phyloP scores from a whole-genome alignment of 768 basidiomycete species.

The Tremella fuciformis region DNA sequence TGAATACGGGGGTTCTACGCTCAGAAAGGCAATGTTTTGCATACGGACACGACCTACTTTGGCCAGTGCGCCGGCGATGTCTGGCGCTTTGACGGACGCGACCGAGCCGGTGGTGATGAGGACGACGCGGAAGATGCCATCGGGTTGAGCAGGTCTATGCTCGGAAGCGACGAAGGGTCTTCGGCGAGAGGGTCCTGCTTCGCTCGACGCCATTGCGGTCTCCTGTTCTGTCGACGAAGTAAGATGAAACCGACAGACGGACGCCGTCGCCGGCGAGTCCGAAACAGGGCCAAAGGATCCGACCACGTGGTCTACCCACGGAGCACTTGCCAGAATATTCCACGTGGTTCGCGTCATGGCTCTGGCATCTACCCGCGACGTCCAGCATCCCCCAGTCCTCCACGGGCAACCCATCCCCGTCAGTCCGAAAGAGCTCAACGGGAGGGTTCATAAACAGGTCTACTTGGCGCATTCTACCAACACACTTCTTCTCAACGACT shows the following conservation, averaged over 20 bases:
- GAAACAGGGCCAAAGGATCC: too few species aligned
- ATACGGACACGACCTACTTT: conserved; percentile 56
- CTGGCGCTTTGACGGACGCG: conserved; percentile 86
- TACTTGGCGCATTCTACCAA: too few species aligned
- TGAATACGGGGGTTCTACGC: conserved; percentile 68
- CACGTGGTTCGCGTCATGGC: conserved; percentile 8
- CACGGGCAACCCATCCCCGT: too few species aligned
- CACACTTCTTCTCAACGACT: neutral
- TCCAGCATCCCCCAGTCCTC: neutral
- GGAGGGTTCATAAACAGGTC: too few species aligned
- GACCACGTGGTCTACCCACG: too few species aligned
- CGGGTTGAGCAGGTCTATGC: conserved; percentile 21
- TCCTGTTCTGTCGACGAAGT: neutral
- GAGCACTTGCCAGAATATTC: conserved; percentile 3
- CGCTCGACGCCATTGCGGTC: neutral
- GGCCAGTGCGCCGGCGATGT: conserved; percentile 76
- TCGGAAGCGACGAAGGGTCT: conserved; percentile 33
- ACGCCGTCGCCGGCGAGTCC: too few species aligned
- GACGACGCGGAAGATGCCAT: conserved; percentile 57
- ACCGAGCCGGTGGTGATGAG: conserved; percentile 92
- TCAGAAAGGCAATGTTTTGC: neutral
- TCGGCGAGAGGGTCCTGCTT: conserved; percentile 6
- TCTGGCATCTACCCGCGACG: neutral
- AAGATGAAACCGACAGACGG: too few species aligned
- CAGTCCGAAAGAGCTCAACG: too few species aligned